Evolutionary conservation across 768 basidiomycete species (phyloP).

Genomic region (Rubroboletus pulcherrimus): DNA sequence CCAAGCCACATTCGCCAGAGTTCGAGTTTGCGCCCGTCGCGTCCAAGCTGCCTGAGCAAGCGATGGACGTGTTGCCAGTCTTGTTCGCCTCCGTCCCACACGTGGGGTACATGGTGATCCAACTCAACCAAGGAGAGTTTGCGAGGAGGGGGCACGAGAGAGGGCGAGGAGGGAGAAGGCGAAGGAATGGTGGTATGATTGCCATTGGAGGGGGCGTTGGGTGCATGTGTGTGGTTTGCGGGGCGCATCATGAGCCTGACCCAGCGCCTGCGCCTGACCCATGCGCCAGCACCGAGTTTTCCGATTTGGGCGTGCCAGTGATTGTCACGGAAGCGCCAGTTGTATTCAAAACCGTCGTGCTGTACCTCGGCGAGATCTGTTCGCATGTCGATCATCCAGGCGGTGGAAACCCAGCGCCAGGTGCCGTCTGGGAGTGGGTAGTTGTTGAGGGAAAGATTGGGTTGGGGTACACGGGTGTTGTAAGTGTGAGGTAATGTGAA

Average conservation of each 20-base stretch:
- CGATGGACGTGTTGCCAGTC: slow-evolving; percentile 60
- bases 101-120: slow-evolving; percentile 31
- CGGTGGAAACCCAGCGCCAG: slow-evolving; percentile 77
- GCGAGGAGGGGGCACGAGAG: slow-evolving; percentile 17
- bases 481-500: slow-evolving; percentile 58
- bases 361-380: slow-evolving; percentile 70
- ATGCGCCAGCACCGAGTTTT: slow-evolving; percentile 57
- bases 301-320: slow-evolving; percentile 67
- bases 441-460: slow-evolving; percentile 52
- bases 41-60: slow-evolving; percentile 49
- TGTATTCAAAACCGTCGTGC: slow-evolving; percentile 84
- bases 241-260: slow-evolving; percentile 80
- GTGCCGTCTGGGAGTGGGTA: slow-evolving; percentile 77
- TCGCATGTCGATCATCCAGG: slow-evolving; percentile 90
- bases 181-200: neutral
- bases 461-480: slow-evolving; percentile 41
- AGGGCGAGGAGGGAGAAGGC: slow-evolving; percentile 2
- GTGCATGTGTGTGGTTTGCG: slow-evolving; percentile 26
- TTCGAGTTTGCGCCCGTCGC: slow-evolving; percentile 74
- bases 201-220: neutral
- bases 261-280: slow-evolving; percentile 80
- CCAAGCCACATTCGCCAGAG: slow-evolving; percentile 73
- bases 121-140: slow-evolving; percentile 10
- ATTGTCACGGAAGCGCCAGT: slow-evolving; percentile 65
- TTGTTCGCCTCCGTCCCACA: slow-evolving; percentile 55